Base-by-base conservation (phyloP, 345 rosid species). In the Populus deltoides region DNA sequence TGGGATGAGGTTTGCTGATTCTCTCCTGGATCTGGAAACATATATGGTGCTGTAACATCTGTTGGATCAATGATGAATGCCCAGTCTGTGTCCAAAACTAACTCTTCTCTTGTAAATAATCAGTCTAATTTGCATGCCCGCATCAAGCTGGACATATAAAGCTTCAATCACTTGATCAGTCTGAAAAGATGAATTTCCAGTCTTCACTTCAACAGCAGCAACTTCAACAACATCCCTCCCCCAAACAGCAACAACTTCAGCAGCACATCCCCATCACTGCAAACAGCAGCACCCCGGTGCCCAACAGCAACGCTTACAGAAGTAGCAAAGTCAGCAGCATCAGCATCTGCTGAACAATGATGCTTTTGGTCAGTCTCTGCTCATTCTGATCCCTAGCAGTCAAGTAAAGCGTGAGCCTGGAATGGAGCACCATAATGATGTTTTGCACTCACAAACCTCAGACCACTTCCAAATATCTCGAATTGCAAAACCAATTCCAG, bases 331-430 rank as follows among this genome's bases (percentile, higher is more conserved):
- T 77, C 93, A 78, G 86, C 92, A 84, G 79, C 92, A 89, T 31
- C 97, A 89, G 75, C 85, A 80, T 73, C 31, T 83, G 75, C 66
- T 83, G 73, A 87, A 81, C 69, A 86, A 80, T 73, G 92, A 88
- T 81, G 86, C 83, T 74, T 90, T 79, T 78, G 91, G 86, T 78
- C 92, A 87, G 80, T 70, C 90, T 75, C 94, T 87, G 85, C 73
- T 87, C 77, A 72, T 82, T 80, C 97, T 73, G 91, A 90, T 81
- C n/a, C 81, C 80, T 43, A 80, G 82, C 76, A 71, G 35, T 35
- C 92, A 89, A 72, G 86, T 87, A 71, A 92, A 92, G 90, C 85
- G 47, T 75, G 97, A 92, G 85, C 89, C 95, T 76, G 93, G 85
- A 68, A 76, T 83, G 72, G 92, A 89, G 81, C 89, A 73, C 78